Conservation (phyloP, 2,329 filamentous ascomycete genomes). For the Huntiella omanensis region DNA sequence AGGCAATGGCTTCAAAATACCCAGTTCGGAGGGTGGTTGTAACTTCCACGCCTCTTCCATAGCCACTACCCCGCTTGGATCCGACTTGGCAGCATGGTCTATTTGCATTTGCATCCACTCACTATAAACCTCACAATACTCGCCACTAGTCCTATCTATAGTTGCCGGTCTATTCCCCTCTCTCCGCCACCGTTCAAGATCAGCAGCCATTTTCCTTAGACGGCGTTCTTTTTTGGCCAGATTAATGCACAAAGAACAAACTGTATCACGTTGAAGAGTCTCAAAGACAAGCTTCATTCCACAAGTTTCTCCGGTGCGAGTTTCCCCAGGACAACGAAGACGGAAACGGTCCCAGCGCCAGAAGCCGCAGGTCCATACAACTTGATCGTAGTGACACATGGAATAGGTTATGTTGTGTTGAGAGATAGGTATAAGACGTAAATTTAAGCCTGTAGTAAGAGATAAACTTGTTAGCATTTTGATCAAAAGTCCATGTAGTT, state of each 20-base stretch:
- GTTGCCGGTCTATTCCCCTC: constrained; percentile 58
- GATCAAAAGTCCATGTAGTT: too few relatives aligned
- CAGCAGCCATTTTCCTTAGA: constrained; percentile 52
- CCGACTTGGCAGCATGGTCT: neutral
- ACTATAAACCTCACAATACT: constrained; percentile 45
- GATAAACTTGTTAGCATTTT: too few relatives aligned
- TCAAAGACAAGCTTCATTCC: constrained; percentile 77
- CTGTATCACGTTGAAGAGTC: constrained; percentile 41
- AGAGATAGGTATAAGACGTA: neutral
- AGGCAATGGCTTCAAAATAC: too few relatives aligned
- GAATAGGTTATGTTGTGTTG: neutral
- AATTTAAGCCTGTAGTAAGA: too few relatives aligned
- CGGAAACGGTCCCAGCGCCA: constrained; percentile 92
- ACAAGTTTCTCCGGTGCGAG: constrained; percentile 90
- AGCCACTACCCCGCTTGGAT: neutral
- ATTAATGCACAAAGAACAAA: constrained; percentile 76
- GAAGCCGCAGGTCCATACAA: constrained; percentile 67
- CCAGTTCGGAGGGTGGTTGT: too few relatives aligned
- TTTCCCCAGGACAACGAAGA: constrained; percentile 83
- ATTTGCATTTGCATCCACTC: constrained; percentile 31
- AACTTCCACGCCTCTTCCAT: too few relatives aligned
- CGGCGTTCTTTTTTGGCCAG: constrained; percentile 70
- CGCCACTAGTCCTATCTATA: constrained; percentile 50
- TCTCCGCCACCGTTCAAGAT: constrained; percentile 57
- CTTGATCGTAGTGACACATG: constrained; percentile 96